These are phyloP conservation scores for Boletus vermiculosoides DNA, from an alignment of 768 basidiomycete genomes.

Conservation along the genomic window DNA sequence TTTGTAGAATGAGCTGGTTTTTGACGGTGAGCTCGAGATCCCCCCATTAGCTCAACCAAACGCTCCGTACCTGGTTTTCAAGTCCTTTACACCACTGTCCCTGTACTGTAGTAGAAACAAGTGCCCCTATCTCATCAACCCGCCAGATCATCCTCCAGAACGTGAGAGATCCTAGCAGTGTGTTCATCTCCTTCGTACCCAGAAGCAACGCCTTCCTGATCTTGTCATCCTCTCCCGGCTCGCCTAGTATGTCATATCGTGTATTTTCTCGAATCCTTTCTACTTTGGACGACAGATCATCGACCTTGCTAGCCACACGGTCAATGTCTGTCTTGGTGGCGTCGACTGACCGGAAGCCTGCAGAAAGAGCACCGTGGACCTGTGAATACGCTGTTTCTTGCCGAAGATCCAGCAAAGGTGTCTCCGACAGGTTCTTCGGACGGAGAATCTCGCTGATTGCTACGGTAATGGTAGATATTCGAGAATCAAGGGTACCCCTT, in stretches of 20 bases:
- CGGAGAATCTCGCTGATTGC: slow-evolving; percentile 33
- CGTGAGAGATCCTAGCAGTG: slow-evolving; percentile 33
- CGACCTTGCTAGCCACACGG: slow-evolving; percentile 34
- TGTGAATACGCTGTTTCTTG: slow-evolving; percentile 39
- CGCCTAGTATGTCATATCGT: slow-evolving; percentile 40
- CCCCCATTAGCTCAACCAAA: neutral
- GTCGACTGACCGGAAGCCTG: slow-evolving; percentile 35
- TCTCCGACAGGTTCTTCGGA: neutral
- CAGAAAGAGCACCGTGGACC: slow-evolving; percentile 40
- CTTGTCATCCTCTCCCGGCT: slow-evolving; percentile 18
- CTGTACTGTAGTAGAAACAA: slow-evolving; percentile 34
- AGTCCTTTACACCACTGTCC: slow-evolving; percentile 43
- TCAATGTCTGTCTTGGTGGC: slow-evolving; percentile 36
- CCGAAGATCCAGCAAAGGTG: slow-evolving; percentile 29
- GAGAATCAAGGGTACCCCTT: slow-evolving; percentile 56
- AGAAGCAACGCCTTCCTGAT: slow-evolving; percentile 30
- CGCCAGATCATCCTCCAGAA: slow-evolving; percentile 42
- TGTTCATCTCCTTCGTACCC: slow-evolving; percentile 30
- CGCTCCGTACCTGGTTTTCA: slow-evolving; percentile 46
- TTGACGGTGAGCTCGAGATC: neutral
- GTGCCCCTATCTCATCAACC: slow-evolving; percentile 39
- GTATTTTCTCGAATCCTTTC: slow-evolving; percentile 40
- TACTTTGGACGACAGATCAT: slow-evolving; percentile 37
- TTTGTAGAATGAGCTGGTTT: slow-evolving; percentile 58
- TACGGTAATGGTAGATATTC: slow-evolving; percentile 48